These are phyloP conservation scores for Caryopteris hybrid DNA, from an alignment of 305 asterid species.

Conservation along the genomic window DNA sequence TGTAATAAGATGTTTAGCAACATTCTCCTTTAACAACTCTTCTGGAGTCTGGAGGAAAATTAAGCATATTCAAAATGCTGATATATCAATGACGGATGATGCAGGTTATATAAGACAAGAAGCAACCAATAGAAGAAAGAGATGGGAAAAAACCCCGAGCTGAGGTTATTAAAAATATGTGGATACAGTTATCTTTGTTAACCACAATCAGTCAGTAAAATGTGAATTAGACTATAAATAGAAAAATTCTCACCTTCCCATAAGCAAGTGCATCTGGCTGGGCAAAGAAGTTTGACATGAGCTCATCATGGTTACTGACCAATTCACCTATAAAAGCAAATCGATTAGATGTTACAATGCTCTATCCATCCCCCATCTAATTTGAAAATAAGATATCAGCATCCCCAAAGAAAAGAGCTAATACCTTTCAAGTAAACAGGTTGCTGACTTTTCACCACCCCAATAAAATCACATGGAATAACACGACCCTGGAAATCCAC, in stretches of 20 bases:
- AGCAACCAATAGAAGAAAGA: not conserved
- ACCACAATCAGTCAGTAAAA: not conserved
- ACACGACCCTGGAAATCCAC: slow-evolving; percentile 81
- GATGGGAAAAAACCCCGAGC: not conserved
- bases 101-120: not conserved
- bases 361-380: not conserved
- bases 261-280: slow-evolving; percentile 99
- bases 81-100: not conserved
- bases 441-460: slow-evolving; percentile 93
- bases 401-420: slow-evolving; percentile 8
- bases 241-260: slow-evolving; percentile 64
- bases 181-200: not conserved
- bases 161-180: not conserved
- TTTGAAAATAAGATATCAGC: slow-evolving; percentile 9
- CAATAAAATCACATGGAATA: slow-evolving; percentile 96
- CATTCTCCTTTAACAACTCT: slow-evolving; percentile 76
- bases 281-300: slow-evolving; percentile 99
- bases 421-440: slow-evolving; percentile 88
- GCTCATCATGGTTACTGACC: slow-evolving; percentile 95
- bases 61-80: slow-evolving; percentile 20
- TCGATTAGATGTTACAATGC: slow-evolving; percentile 9
- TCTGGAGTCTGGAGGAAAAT: slow-evolving; percentile 72
- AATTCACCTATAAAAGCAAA: slow-evolving; percentile 70
- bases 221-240: not conserved
- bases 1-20: slow-evolving; percentile 67